Evolutionary conservation across 1,139 yeast genomes (phyloP), one percentile per base, ranked within the genome.

Genomic region (Debaryomyces fabryi): DNA sequence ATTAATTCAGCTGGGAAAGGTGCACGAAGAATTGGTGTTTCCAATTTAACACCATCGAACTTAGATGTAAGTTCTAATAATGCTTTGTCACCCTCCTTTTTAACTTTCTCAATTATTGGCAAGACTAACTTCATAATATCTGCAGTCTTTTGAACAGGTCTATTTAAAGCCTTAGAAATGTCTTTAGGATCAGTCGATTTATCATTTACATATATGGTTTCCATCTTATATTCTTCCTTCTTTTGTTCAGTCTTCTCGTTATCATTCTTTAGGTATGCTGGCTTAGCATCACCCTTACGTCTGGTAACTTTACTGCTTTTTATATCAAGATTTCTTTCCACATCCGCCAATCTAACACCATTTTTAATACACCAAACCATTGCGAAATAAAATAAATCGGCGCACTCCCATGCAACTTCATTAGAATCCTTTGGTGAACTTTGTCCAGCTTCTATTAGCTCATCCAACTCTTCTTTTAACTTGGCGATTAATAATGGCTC

Each of bases 341-440:
- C 84, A 58, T 92, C 97, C 12, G 80, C 74, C 63, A 92, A 74
- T 25, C 86, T 72, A 35, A 92, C 97, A 33, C 92, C 96, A 58
- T 83, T 75, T 65, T 89, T 85, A 39, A 87, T 86, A 56, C 95
- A 83, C 79, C 90, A 88, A n/a, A 90, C 79, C 77, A 92, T 69
- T 9, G 95, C 92, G 68, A 95, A 95, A 70, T 95, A 93, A 50
- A 95, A 69, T 64, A 93, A 77, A 65, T 95, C 99, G 6, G 99
- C 99, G 49, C 96, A 93, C 70, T 93, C 99, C 97, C 97, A 93
- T 0, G 98, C 87, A 46, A 91, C 81, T 54, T 93, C 98, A 27
- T 64, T 61, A 42, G 60, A 58, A 46, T 67, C 64, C 16, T 55
- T 51, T 44, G 67, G 64, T 3, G 80, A 81, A 7, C 76, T 61